Evolutionary conservation across 441 rosid species (phyloP).

Genomic region (Monsonia emarginata): DNA sequence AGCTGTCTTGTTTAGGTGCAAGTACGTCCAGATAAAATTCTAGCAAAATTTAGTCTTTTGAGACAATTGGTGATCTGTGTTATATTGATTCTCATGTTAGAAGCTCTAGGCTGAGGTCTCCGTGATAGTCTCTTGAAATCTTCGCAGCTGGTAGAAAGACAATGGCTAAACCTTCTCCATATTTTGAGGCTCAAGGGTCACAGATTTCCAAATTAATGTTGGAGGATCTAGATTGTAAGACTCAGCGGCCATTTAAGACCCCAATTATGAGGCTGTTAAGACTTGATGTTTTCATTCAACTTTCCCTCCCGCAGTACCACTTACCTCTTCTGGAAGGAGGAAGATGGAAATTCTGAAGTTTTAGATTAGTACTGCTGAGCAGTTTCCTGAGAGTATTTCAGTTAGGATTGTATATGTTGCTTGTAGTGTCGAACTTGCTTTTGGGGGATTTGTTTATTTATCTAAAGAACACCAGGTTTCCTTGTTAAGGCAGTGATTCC

Average conservation of each 20-base stretch:
- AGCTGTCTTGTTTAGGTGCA: background rate
- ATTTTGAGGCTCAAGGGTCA: too few relatives aligned
- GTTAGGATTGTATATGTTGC: background rate
- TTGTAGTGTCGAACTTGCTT: background rate
- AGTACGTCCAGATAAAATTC: background rate
- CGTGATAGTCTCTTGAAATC: too few relatives aligned
- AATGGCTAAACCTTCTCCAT: too few relatives aligned
- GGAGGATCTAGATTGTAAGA: too few relatives aligned
- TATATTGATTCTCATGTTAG: too few relatives aligned
- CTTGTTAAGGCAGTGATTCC: background rate
- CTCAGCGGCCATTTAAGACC: too few relatives aligned
- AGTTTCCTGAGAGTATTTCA: background rate
- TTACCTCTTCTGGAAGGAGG: background rate
- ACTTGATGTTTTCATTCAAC: background rate
- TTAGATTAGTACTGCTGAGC: background rate
- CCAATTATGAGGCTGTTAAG: too few relatives aligned
- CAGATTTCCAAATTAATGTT: too few relatives aligned
- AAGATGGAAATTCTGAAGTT: background rate
- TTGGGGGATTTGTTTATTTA: background rate
- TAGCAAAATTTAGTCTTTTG: too few relatives aligned
- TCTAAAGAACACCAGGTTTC: background rate
- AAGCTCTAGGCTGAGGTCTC: too few relatives aligned
- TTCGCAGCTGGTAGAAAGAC: too few relatives aligned
- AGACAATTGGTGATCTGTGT: too few relatives aligned
- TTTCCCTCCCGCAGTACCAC: background rate